Base-by-base conservation (phyloP, 192 early-diverging fungal genomes). In the Entrophospora sp. region DNA sequence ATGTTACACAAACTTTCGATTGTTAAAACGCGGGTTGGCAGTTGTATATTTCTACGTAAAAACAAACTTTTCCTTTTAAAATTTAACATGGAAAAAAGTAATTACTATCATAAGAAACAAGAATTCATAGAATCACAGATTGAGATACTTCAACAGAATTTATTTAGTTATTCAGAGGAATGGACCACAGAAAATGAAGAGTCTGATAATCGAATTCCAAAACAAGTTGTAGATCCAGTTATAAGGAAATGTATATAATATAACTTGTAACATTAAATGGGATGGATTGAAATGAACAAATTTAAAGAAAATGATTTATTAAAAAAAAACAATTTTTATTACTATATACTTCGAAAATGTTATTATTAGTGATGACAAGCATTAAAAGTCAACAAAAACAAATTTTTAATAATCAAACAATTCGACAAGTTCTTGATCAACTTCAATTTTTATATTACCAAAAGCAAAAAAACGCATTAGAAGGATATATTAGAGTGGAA, bases 391-490 rank as follows among this genome's bases (percentile, higher is more conserved):
- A 61, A 22, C n/a, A 46, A 44, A 27, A 31, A 31, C 60, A 45
- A 20, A 45, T 18, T 12, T 61, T 61, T 32, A 61, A 45, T 45
- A 37, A 34, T 18, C 60, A 61, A 43, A 30, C 60, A 3, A 45
- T 61, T 31, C 60, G 60, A 20, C 60, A 61, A 61, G 20, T 61
- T 24, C 28, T 61, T 30, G 60, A 61, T 20, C 60, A 61, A 61
- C 60, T 61, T 45, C 42, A 43, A n/a, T 45, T 32, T 4, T 18
- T 61, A 8, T 31, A n/a, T 0, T 22, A 45, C 27, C 60, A 61
- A 42, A 61, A 61, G 30, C 14, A 6, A 31, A 42, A 45, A 32
- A 42, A 61, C 27, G 38, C 42, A 30, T 61, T 61, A 45, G 40
- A 45, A 31, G 60, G 60, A 13, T 42, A 27, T 13, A 43, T 61